Percentiles rank a stretch among this genome's conserved stretches.
phyloP scores from a whole-genome alignment of 495 filamentous ascomycete genomes.

The Venustampulla echinocandica region DNA sequence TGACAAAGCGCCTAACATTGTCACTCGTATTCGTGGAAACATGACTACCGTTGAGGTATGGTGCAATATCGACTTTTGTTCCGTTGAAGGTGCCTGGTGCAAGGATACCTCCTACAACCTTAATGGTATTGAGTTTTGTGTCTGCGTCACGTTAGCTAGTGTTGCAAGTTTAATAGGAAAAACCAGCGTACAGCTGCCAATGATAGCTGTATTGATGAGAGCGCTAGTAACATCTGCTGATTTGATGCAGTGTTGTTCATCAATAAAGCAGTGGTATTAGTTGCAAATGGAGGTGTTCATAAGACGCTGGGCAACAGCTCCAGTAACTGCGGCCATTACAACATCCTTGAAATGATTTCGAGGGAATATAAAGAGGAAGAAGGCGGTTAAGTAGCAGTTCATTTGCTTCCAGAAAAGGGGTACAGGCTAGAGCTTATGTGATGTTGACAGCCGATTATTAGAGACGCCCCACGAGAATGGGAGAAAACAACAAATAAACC shows the following conservation, averaged over 20 bases:
- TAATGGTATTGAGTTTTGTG: conserved; percentile 36
- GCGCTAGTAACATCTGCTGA: conserved; percentile 40
- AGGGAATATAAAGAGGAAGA: background rate
- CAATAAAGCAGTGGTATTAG: conserved; percentile 43
- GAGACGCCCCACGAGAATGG: too few relatives aligned
- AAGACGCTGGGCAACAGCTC: conserved; percentile 34
- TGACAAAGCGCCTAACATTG: conserved; percentile 30
- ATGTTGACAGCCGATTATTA: too few relatives aligned
- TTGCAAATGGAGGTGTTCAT: conserved; percentile 43
- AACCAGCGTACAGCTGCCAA: conserved; percentile 36
- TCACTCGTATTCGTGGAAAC: conserved; percentile 36
- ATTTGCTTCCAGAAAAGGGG: too few relatives aligned
- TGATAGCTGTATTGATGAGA: conserved; percentile 48
- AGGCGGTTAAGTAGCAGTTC: background rate
- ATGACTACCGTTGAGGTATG: conserved; percentile 44
- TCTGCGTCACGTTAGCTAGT: conserved; percentile 23
- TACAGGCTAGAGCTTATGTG: too few relatives aligned
- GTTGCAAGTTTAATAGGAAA: background rate
- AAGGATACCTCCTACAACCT: conserved; percentile 43
- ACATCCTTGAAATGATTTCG: conserved; percentile 22
- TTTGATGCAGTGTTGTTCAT: conserved; percentile 45
- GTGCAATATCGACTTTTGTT: conserved; percentile 40
- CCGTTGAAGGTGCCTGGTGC: conserved; percentile 34
- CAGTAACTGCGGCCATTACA: conserved; percentile 19
- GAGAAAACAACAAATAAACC: too few relatives aligned